Evolutionary conservation across 495 filamentous ascomycete genomes (phyloP).

Genomic region (Ascodesmis nigricans): DNA sequence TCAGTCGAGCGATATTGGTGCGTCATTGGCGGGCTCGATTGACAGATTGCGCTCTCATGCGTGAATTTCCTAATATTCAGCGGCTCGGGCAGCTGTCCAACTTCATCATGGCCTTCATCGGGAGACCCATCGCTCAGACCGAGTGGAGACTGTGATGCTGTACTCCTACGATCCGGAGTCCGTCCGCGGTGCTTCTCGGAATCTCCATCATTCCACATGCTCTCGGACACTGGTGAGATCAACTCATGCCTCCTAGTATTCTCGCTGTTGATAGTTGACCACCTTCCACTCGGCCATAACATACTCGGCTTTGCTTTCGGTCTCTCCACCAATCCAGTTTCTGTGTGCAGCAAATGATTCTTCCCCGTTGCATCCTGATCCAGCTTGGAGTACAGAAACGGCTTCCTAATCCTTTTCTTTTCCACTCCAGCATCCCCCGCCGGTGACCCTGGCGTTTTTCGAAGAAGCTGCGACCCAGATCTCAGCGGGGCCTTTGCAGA

Average conservation of each 20-base stretch:
- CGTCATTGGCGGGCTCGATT: too few relatives aligned
- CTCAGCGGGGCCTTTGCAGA: too few relatives aligned
- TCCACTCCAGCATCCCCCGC: background rate
- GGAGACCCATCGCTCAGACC: too few relatives aligned
- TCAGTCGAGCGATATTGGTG: background rate
- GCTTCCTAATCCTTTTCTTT: constrained; percentile 5
- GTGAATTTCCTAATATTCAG: constrained; percentile 8
- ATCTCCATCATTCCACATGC: too few relatives aligned
- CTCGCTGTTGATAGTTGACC: constrained; percentile 3
- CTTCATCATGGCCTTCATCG: background rate
- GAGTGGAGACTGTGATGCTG: constrained; percentile 1
- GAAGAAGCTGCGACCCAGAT: too few relatives aligned
- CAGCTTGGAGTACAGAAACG: background rate
- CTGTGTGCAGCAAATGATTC: background rate
- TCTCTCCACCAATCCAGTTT: background rate
- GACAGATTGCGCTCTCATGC: constrained; percentile 9
- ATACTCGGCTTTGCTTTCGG: background rate
- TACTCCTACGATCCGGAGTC: background rate
- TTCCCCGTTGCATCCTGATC: background rate
- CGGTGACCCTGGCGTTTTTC: too few relatives aligned
- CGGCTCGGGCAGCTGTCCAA: too few relatives aligned
- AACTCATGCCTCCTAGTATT: constrained; percentile 8
- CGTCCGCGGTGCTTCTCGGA: too few relatives aligned
- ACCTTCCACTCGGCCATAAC: background rate
- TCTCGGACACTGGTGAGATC: constrained; percentile 12